phyloP scores from a whole-genome alignment of 164 flowering plant genomes.

The Tetrastigma voinierianum region DNA sequence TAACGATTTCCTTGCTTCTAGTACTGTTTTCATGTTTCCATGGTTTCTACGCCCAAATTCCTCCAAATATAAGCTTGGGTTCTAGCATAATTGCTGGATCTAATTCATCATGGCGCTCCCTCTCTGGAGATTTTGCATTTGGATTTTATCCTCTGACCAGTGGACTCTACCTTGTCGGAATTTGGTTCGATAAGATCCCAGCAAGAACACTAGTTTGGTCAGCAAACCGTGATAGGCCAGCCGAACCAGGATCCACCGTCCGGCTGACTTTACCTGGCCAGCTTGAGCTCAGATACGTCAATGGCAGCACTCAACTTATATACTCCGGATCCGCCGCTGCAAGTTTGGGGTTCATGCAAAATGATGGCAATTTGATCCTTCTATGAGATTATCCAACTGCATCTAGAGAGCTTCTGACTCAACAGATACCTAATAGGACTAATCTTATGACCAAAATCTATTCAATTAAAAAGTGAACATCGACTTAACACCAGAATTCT shows the following conservation, averaged over 20 bases:
- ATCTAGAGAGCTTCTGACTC: slow-evolving; percentile 32
- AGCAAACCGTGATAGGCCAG: slow-evolving; percentile 13
- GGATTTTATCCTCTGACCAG: slow-evolving; percentile 7
- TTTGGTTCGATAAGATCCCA: slow-evolving; percentile 11
- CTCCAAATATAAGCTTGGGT: slow-evolving; percentile 13
- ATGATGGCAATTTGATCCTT: slow-evolving; percentile 32
- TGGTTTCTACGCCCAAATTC: slow-evolving; percentile 8
- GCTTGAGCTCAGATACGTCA: slow-evolving; percentile 12
- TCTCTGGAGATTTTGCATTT: slow-evolving; percentile 16
- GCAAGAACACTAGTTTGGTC: slow-evolving; percentile 14
- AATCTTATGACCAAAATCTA: too few species aligned
- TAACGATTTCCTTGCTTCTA: slow-evolving; percentile 2
- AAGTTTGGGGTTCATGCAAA: slow-evolving; percentile 19
- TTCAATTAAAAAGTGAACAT: too few species aligned
- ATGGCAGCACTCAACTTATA: not conserved
- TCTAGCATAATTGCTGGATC: slow-evolving; percentile 8
- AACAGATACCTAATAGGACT: too few species aligned
- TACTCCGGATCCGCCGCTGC: not conserved
- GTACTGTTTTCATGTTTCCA: not conserved
- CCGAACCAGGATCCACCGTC: slow-evolving; percentile 11
- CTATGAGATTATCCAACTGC: too few species aligned
- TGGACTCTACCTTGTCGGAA: slow-evolving; percentile 7
- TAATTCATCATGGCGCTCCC: slow-evolving; percentile 7
- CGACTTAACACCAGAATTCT: too few species aligned
- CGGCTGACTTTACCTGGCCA: slow-evolving; percentile 11